These are phyloP conservation scores for Termitomyces sp. DNA, from an alignment of 768 basidiomycete genomes.

Conservation along the genomic window DNA sequence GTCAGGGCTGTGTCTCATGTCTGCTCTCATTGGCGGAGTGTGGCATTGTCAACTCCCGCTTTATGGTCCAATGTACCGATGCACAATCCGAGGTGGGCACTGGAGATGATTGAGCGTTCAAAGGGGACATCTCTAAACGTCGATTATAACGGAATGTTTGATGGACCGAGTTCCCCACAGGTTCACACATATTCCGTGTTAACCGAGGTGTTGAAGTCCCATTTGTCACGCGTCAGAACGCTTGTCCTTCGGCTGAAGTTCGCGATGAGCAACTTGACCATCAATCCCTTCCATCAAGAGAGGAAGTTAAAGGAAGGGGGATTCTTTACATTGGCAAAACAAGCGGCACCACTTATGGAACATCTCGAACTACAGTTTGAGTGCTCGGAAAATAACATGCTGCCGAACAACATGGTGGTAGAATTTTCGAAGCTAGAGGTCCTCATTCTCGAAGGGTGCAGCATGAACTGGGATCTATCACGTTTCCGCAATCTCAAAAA, in stretches of 20 bases:
- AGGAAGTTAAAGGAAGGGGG: not conserved
- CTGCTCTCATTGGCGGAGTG: conserved; percentile 1
- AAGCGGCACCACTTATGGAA: not conserved
- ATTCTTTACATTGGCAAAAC: not conserved
- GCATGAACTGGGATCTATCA: not conserved
- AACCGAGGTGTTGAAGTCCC: not conserved
- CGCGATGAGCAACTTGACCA: not conserved
- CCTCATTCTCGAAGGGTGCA: not conserved
- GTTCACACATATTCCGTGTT: not conserved
- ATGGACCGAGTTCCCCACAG: not conserved
- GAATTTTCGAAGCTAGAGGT: not conserved
- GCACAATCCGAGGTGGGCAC: not conserved
- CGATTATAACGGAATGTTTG: not conserved
- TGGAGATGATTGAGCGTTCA: conserved; percentile 1
- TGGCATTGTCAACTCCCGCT: conserved; percentile 1
- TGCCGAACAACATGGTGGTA: not conserved
- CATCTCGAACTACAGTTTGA: not conserved
- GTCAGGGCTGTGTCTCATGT: not conserved
- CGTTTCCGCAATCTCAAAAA: not conserved
- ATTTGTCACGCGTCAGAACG: not conserved
- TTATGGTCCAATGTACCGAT: conserved; percentile 1
- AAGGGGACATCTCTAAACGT: not conserved
- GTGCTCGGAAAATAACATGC: not conserved
- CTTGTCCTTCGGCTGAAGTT: not conserved
- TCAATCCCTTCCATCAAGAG: not conserved